A percentile compares a stretch with the other conserved stretches of the same genome.
phyloP scores from a whole-genome alignment of 176 grass and related monocot species.

The Chrysopogon serrulatus region DNA sequence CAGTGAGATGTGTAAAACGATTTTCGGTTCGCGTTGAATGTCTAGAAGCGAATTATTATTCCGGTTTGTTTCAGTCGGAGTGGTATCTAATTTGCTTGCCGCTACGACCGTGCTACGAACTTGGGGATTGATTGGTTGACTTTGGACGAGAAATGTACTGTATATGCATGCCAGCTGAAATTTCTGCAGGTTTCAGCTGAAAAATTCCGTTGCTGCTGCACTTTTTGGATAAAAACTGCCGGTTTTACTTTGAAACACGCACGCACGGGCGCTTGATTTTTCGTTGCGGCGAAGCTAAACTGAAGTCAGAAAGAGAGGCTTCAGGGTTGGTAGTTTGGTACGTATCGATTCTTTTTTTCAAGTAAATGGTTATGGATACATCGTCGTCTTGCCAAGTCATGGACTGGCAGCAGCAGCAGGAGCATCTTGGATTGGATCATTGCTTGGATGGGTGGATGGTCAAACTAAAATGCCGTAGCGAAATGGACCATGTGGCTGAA shows the following conservation, averaged over 20 bases:
- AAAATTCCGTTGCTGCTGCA: not conserved
- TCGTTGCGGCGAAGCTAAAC: not conserved
- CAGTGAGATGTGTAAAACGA: not conserved
- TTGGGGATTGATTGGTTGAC: not conserved
- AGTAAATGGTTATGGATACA: too few relatives aligned
- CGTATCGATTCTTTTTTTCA: too few relatives aligned
- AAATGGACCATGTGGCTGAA: not conserved
- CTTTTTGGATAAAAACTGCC: not conserved
- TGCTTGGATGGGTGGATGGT: not conserved
- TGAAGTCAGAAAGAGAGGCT: not conserved
- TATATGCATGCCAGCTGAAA: not conserved
- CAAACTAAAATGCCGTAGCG: not conserved
- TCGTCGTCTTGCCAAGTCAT: not conserved
- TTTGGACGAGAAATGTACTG: not conserved
- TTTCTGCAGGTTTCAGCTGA: not conserved
- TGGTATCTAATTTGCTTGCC: too few relatives aligned
- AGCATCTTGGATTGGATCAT: not conserved
- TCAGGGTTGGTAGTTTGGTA: not conserved
- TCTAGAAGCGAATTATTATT: slow-evolving; percentile 12
- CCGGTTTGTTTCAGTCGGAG: too few relatives aligned
- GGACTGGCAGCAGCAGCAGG: not conserved
- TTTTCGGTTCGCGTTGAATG: not conserved
- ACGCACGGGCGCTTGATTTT: not conserved
- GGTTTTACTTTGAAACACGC: not conserved
- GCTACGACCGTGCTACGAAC: too few relatives aligned